These are phyloP conservation scores for Adansonia rubrostipa DNA, from an alignment of 441 rosid species.

Conservation along the genomic window DNA sequence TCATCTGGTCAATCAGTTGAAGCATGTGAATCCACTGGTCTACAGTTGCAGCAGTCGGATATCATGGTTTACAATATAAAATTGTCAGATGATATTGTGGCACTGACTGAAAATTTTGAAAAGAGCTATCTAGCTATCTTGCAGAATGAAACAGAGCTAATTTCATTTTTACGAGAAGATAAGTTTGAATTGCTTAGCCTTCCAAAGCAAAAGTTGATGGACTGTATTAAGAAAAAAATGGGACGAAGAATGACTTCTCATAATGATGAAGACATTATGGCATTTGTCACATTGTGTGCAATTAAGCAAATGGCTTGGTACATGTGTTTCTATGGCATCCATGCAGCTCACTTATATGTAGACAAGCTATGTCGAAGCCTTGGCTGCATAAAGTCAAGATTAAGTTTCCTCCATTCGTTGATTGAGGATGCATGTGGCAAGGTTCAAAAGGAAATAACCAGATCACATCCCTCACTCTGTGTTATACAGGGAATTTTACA, in stretches of 20 bases:
- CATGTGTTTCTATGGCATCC: conserved; percentile 62
- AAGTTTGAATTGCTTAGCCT: conserved; percentile 48
- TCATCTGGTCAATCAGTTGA: conserved; percentile 33
- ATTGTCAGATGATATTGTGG: conserved; percentile 46
- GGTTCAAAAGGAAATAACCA: conserved; percentile 42
- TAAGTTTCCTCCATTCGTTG: conserved; percentile 46
- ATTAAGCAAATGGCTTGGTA: conserved; percentile 67
- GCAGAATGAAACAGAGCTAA: conserved; percentile 48
- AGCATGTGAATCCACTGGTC: conserved; percentile 34
- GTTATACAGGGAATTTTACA: conserved; percentile 51
- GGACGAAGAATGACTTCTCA: conserved; percentile 32
- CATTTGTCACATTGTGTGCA: conserved; percentile 50
- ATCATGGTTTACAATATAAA: conserved; percentile 43
- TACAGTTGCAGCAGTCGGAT: conserved; percentile 39
- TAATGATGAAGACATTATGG: conserved; percentile 44
- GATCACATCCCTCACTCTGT: conserved; percentile 55
- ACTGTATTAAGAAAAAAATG: conserved; percentile 45
- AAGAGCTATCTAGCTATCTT: conserved; percentile 49
- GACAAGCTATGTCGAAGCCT: conserved; percentile 51
- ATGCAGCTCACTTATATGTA: conserved; percentile 48
- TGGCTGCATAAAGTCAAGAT: conserved; percentile 46
- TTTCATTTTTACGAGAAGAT: conserved; percentile 41
- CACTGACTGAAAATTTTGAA: conserved; percentile 49
- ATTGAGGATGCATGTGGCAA: conserved; percentile 40
- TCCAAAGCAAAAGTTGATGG: conserved; percentile 54